Conservation (phyloP, 2,329 filamentous ascomycete genomes). For the Sporothrix luriei region DNA sequence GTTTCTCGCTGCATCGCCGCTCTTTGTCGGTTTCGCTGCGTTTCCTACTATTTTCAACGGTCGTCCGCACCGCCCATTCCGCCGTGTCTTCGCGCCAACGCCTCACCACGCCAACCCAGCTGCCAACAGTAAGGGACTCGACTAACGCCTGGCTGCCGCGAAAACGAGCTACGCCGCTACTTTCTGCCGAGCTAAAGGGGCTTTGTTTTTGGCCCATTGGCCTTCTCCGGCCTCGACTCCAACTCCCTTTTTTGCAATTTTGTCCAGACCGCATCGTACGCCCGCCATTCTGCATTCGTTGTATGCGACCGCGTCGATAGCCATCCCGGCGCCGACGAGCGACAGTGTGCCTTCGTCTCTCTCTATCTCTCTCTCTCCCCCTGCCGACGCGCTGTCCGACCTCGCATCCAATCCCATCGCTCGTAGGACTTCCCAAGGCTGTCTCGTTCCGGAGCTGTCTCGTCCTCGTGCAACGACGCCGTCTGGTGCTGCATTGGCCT, state of each 20-base stretch:
- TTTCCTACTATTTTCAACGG: conserved; percentile 1
- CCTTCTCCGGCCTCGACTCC: conserved; percentile 7
- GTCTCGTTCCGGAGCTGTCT: conserved; percentile 21
- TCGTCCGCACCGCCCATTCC: conserved; percentile 3
- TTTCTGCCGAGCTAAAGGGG: conserved; percentile 5
- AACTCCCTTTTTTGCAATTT: background rate
- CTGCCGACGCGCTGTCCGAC: background rate
- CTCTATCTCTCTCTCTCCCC: background rate
- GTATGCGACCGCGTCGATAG: conserved; percentile 28
- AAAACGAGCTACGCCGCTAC: conserved; percentile 30
- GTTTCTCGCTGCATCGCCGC: conserved; percentile 13
- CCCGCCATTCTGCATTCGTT: conserved; percentile 2
- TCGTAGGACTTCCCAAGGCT: conserved; percentile 18
- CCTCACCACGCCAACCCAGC: conserved; percentile 28
- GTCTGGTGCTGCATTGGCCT: conserved; percentile 17
- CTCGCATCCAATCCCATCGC: background rate
- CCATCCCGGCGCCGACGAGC: conserved; percentile 25
- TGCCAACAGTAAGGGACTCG: conserved; percentile 22
- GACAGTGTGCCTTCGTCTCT: background rate
- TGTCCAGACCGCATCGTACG: background rate
- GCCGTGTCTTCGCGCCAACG: conserved; percentile 18
- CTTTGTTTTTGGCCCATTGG: conserved; percentile 23
- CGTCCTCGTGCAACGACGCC: conserved; percentile 17
- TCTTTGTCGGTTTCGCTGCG: background rate
- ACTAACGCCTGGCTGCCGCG: conserved; percentile 19